A percentile compares a stretch with the other conserved stretches of the same genome.
Evolutionary conservation across 2,329 filamentous ascomycete species (phyloP).

Genomic region (Fusarium hostae): DNA sequence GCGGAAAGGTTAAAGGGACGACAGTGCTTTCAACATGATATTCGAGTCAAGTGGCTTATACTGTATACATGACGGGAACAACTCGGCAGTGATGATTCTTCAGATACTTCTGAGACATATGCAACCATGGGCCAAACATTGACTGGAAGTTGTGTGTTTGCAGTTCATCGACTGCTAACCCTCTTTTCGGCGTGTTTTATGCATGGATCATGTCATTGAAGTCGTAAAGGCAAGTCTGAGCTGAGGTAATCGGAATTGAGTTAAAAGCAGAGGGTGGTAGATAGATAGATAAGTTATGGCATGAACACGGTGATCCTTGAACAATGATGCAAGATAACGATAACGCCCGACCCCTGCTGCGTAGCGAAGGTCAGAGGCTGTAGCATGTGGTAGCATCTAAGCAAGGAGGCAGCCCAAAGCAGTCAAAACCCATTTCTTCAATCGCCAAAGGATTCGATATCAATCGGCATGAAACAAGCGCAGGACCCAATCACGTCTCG

Average conservation of each 20-base stretch:
- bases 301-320: slow-evolving; percentile 15
- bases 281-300: slow-evolving; percentile 20
- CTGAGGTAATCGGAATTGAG: slow-evolving; percentile 42
- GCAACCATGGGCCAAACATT: slow-evolving; percentile 38
- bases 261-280: background rate
- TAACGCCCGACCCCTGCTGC: slow-evolving; percentile 1
- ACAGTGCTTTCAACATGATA: slow-evolving; percentile 61
- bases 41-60: slow-evolving; percentile 29
- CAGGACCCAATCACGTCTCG: slow-evolving; percentile 16
- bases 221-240: slow-evolving; percentile 76
- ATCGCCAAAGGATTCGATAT: background rate
- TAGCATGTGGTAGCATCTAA: slow-evolving; percentile 28
- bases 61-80: background rate
- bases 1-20: slow-evolving; percentile 75
- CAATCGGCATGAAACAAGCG: slow-evolving; percentile 14
- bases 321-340: slow-evolving; percentile 9
- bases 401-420: slow-evolving; percentile 19
- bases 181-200: slow-evolving; percentile 41
- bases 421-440: background rate
- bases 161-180: slow-evolving; percentile 54
- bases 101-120: slow-evolving; percentile 80
- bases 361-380: slow-evolving; percentile 19
- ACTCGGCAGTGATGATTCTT: slow-evolving; percentile 71
- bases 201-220: slow-evolving; percentile 56
- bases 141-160: slow-evolving; percentile 60